Evolutionary conservation across 352 stramenopile species (phyloP).

Genomic region (Phytopythium montanum): DNA sequence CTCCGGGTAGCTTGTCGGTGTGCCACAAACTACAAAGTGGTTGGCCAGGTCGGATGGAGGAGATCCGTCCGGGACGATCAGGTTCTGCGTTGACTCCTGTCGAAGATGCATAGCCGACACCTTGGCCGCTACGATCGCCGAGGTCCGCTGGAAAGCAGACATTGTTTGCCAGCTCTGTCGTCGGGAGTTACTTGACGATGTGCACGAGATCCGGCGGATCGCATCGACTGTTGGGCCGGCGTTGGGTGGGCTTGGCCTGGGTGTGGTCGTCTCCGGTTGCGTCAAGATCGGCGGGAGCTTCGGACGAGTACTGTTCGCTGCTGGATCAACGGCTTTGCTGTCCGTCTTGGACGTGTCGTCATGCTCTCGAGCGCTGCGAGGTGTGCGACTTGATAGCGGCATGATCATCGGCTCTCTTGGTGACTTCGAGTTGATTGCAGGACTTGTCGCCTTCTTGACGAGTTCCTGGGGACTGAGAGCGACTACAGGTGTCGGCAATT

Average conservation of each 20-base stretch:
- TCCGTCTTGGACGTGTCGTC: not conserved
- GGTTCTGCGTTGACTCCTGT: not conserved
- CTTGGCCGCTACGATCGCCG: slow-evolving; percentile 9
- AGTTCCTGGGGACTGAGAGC: slow-evolving; percentile 46
- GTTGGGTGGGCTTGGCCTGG: too few species aligned
- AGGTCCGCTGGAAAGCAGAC: slow-evolving; percentile 10
- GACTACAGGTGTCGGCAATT: slow-evolving; percentile 21
- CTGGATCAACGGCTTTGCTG: not conserved
- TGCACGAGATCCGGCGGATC: not conserved
- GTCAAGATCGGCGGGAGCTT: not conserved
- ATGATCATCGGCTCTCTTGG: slow-evolving; percentile 20
- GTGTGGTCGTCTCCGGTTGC: not conserved
- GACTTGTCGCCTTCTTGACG: slow-evolving; percentile 42
- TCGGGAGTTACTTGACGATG: not conserved
- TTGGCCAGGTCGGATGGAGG: slow-evolving; percentile 28
- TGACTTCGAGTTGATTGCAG: slow-evolving; percentile 7
- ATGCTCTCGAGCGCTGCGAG: not conserved
- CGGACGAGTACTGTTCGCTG: not conserved
- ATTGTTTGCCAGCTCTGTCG: slow-evolving; percentile 2
- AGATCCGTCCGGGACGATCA: not conserved
- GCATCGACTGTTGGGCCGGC: not conserved
- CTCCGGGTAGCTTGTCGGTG: slow-evolving; percentile 49
- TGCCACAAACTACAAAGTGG: slow-evolving; percentile 72
- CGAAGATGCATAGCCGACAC: slow-evolving; percentile 11
- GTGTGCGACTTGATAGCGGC: slow-evolving; percentile 22